Conservation (phyloP, 2,329 filamentous ascomycete genomes). For the Nigrospora oryzae region DNA sequence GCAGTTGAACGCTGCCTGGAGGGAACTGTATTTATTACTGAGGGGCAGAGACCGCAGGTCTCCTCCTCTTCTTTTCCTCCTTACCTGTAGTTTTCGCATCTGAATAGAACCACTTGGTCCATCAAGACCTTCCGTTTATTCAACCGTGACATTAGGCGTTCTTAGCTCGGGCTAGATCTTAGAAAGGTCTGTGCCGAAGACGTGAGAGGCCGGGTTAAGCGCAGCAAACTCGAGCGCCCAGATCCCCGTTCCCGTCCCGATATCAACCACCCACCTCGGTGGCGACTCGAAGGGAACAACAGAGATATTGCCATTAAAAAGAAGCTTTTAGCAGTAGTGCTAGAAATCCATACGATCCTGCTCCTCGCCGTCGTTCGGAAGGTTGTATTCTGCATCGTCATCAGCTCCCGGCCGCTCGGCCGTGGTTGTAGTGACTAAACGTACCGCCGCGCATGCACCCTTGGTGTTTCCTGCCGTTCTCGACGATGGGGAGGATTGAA, state of each 20-base stretch:
- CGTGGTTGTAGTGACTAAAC: not conserved
- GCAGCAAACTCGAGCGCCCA: not conserved
- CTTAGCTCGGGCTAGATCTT: too few species aligned
- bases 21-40: too few species aligned
- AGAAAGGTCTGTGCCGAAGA: not conserved
- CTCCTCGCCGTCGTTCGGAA: not conserved
- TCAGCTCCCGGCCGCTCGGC: not conserved
- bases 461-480: not conserved
- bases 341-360: not conserved
- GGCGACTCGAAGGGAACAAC: not conserved
- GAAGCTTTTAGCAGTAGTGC: not conserved
- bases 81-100: too few species aligned
- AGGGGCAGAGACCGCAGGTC: too few species aligned
- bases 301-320: not conserved
- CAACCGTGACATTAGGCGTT: too few species aligned
- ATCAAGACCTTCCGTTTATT: too few species aligned
- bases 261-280: not conserved
- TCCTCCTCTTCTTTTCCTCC: too few species aligned
- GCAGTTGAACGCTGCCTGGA: too few species aligned
- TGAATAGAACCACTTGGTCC: too few species aligned
- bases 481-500: not conserved
- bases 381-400: not conserved
- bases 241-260: not conserved
- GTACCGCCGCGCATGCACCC: not conserved
- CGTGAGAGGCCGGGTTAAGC: not conserved